Evolutionary conservation across 176 grass and related monocot genomes (phyloP).

Genomic region (Avena insularis): DNA sequence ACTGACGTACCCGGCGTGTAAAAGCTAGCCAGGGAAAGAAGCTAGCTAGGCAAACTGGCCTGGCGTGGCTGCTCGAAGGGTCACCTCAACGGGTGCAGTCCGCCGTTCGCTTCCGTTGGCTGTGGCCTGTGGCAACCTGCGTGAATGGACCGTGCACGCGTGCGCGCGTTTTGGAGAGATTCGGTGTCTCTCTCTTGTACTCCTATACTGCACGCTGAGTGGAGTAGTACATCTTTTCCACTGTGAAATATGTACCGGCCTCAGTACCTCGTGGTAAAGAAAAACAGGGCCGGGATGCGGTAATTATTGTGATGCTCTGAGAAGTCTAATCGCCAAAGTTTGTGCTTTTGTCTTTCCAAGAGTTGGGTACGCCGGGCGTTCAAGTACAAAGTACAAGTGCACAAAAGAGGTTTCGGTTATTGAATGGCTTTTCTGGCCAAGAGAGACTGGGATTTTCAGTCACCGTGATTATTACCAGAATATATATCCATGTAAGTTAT

Average conservation of each 20-base stretch:
- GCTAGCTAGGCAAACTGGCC: background rate
- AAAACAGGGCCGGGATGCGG: background rate
- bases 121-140: background rate
- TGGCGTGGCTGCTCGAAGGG: constrained; percentile 20
- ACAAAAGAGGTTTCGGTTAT: background rate
- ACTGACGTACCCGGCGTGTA: constrained; percentile 2
- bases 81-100: constrained; percentile 2
- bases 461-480: too few relatives aligned
- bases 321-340: background rate
- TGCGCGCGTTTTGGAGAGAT: constrained; percentile 6
- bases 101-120: background rate
- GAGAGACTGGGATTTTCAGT: too few relatives aligned
- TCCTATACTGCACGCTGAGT: background rate
- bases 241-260: background rate
- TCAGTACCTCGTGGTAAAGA: background rate
- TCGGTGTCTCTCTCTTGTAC: background rate
- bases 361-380: background rate
- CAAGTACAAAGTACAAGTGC: background rate
- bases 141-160: constrained; percentile 31
- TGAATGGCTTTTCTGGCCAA: too few relatives aligned
- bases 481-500: too few relatives aligned
- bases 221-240: background rate
- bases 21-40: background rate
- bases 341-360: background rate
- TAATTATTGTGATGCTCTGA: background rate